Conservation (phyloP, 768 basidiomycete species). For the Tubosaeta brunneosetosa region DNA sequence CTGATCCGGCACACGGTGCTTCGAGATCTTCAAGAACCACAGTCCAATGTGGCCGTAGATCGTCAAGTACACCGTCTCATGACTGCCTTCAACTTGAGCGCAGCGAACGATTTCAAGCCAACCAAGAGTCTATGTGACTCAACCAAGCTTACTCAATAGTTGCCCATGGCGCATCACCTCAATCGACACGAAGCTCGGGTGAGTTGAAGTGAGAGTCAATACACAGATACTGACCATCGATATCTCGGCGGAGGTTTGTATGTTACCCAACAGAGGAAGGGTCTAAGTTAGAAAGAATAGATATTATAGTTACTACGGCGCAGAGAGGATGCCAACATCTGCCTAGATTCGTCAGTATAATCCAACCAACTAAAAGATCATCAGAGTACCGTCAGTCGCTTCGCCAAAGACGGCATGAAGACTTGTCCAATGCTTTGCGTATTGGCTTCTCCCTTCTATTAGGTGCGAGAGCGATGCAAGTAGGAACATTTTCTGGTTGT, state of each 20-base stretch:
- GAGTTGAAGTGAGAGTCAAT: slow-evolving; percentile 7
- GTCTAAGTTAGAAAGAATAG: slow-evolving; percentile 44
- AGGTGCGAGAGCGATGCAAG: slow-evolving; percentile 42
- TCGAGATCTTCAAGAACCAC: slow-evolving; percentile 36
- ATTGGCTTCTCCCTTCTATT: slow-evolving; percentile 35
- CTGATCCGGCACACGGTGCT: slow-evolving; percentile 45
- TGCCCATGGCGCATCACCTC: slow-evolving; percentile 33
- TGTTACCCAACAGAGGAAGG: slow-evolving; percentile 21
- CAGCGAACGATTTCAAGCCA: slow-evolving; percentile 37
- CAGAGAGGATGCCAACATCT: neutral
- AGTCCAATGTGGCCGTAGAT: neutral
- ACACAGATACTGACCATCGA: neutral
- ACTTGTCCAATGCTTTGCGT: slow-evolving; percentile 40
- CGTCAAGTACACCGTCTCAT: slow-evolving; percentile 17
- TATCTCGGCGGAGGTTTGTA: neutral
- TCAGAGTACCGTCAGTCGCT: slow-evolving; percentile 7
- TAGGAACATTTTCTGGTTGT: slow-evolving; percentile 40
- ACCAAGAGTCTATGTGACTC: slow-evolving; percentile 38
- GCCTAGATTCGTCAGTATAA: neutral
- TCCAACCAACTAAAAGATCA: neutral
- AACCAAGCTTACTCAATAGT: slow-evolving; percentile 41
- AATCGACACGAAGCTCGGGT: slow-evolving; percentile 45
- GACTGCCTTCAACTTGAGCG: slow-evolving; percentile 48
- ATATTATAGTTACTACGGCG: slow-evolving; percentile 32
- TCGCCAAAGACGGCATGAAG: slow-evolving; percentile 36